These are phyloP conservation scores for Myochromella boudieri DNA, from an alignment of 768 basidiomycete genomes.

Conservation along the genomic window DNA sequence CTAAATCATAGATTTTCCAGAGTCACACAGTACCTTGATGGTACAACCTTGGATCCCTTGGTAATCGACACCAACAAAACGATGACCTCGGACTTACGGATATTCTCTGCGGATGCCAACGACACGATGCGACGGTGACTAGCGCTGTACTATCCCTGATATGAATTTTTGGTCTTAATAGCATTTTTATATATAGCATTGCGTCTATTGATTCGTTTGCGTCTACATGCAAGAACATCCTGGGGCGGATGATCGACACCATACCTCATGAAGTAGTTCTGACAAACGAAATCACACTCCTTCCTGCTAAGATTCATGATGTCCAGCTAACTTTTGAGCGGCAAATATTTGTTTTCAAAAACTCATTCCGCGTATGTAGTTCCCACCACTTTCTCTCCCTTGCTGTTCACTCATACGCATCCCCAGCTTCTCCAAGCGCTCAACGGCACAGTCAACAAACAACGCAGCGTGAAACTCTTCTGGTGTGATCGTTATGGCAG, in stretches of 20 bases:
- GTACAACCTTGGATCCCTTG: conserved; percentile 37
- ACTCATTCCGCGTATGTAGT: conserved; percentile 35
- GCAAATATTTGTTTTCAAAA: conserved; percentile 38
- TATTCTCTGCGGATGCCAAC: conserved; percentile 40
- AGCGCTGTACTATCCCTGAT: not conserved
- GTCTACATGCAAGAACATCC: conserved; percentile 36
- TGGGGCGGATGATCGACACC: conserved; percentile 47
- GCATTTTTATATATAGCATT: conserved; percentile 22
- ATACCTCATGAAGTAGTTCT: conserved; percentile 45
- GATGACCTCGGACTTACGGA: conserved; percentile 36
- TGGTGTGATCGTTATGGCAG: conserved; percentile 42
- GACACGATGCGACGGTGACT: conserved; percentile 38
- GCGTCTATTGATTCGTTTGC: conserved; percentile 33
- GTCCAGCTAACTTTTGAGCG: conserved; percentile 37
- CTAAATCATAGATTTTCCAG: conserved; percentile 18
- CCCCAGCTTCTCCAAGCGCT: conserved; percentile 34
- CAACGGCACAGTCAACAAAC: conserved; percentile 31
- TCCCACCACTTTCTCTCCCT: conserved; percentile 1
- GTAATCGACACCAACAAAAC: conserved; percentile 33
- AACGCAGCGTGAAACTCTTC: conserved; percentile 39
- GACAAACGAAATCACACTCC: conserved; percentile 42
- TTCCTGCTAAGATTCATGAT: conserved; percentile 40
- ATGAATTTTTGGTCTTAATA: not conserved
- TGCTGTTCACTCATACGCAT: too few relatives aligned
- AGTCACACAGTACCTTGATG: conserved; percentile 38